A percentile compares a stretch with the other conserved stretches of the same genome.
Evolutionary conservation across 345 rosid species (phyloP).

Genomic region (Heritiera fomes): DNA sequence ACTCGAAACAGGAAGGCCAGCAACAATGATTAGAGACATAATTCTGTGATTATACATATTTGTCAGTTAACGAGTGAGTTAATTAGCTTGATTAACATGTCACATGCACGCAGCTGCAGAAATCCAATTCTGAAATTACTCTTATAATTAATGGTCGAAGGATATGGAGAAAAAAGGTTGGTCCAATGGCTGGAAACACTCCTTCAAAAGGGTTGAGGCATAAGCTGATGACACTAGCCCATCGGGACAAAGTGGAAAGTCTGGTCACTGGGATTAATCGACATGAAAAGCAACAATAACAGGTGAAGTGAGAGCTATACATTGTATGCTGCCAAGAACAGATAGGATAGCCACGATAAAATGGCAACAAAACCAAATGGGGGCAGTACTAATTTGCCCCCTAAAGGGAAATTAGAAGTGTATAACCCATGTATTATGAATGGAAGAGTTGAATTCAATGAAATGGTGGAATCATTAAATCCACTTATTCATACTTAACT

Average conservation of each 20-base stretch:
- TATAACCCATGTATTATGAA: background rate
- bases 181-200: background rate
- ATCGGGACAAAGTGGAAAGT: background rate
- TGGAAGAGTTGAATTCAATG: background rate
- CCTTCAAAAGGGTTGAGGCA: background rate
- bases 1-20: conserved; percentile 1
- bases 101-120: background rate
- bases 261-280: conserved; percentile 6
- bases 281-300: background rate
- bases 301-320: conserved; percentile 8
- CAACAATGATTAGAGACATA: conserved; percentile 1
- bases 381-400: background rate
- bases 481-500: background rate
- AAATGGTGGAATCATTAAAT: background rate
- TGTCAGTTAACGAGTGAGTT: background rate
- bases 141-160: background rate
- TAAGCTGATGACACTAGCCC: background rate
- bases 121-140: background rate
- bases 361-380: background rate
- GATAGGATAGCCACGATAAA: background rate
- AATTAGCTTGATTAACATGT: background rate
- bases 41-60: background rate
- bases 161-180: background rate
- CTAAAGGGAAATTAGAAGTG: background rate
- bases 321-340: background rate